Conservation (phyloP, 2,329 filamentous ascomycete species). For the Leptosphaerulina australis region DNA sequence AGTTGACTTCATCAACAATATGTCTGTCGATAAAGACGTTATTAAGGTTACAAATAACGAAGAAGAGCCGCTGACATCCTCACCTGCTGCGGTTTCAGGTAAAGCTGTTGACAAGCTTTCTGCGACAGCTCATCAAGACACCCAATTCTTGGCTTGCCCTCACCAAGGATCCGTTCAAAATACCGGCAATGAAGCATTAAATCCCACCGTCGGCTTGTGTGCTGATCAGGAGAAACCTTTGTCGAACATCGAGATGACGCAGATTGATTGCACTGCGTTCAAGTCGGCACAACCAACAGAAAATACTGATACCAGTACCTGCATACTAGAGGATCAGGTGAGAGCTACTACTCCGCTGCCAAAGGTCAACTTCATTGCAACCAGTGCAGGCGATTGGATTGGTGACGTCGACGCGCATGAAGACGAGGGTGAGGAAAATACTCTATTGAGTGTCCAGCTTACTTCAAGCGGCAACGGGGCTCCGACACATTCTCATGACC, state of each 20-base stretch:
- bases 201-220: conserved; percentile 17
- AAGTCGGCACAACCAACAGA: conserved; percentile 7
- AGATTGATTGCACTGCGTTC: conserved; percentile 17
- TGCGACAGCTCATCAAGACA: conserved; percentile 27
- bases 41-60: conserved; percentile 44
- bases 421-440: background rate
- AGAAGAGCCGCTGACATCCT: conserved; percentile 41
- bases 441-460: too few relatives aligned
- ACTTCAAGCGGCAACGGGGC: too few relatives aligned
- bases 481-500: background rate
- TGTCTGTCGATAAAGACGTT: conserved; percentile 28
- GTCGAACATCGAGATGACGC: conserved; percentile 12
- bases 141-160: conserved; percentile 25
- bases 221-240: conserved; percentile 22
- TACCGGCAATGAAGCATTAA: conserved; percentile 17
- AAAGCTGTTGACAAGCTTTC: conserved; percentile 31
- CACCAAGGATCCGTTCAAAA: conserved; percentile 22
- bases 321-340: background rate
- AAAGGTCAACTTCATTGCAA: background rate
- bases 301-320: background rate
- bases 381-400: background rate
- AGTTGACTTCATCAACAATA: conserved; percentile 25
- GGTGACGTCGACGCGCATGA: background rate
- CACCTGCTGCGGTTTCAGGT: conserved; percentile 26
- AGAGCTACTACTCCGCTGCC: background rate